Evolutionary conservation across 2,329 filamentous ascomycete genomes (phyloP).

Genomic region (Zymoseptoria pseudotritici): DNA sequence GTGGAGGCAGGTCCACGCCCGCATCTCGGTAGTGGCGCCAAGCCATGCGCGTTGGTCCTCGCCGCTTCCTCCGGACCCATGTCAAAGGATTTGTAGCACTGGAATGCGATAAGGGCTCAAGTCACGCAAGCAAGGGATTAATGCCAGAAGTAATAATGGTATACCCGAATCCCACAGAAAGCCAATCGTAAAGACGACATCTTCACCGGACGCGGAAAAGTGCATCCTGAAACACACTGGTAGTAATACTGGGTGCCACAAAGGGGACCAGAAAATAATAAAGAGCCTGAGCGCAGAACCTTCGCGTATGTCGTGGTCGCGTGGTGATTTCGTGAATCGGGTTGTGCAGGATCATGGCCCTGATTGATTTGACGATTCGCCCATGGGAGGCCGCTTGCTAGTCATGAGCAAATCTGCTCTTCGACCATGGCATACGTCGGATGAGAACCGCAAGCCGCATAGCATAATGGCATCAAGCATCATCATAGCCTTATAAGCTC

Average conservation of each 20-base stretch:
- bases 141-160: not conserved
- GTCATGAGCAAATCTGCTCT: not conserved
- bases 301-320: not conserved
- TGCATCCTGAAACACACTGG: not conserved
- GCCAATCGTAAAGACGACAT: not conserved
- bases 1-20: not conserved
- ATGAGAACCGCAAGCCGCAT: not conserved
- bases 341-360: not conserved
- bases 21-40: not conserved
- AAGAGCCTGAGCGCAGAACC: no score
- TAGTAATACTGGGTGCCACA: no score
- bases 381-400: not conserved
- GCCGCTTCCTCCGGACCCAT: no score
- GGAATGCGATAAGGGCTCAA: not conserved
- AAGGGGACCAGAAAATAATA: no score
- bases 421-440: not conserved
- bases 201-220: not conserved
- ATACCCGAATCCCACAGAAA: not conserved
- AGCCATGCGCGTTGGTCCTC: not conserved
- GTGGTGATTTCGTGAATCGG: not conserved
- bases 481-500: not conserved
- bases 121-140: not conserved
- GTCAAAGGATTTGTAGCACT: not conserved
- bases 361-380: no score
- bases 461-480: not conserved